Evolutionary conservation across 805 yeast species (phyloP).

Genomic region (Lipomyces yamadae): DNA sequence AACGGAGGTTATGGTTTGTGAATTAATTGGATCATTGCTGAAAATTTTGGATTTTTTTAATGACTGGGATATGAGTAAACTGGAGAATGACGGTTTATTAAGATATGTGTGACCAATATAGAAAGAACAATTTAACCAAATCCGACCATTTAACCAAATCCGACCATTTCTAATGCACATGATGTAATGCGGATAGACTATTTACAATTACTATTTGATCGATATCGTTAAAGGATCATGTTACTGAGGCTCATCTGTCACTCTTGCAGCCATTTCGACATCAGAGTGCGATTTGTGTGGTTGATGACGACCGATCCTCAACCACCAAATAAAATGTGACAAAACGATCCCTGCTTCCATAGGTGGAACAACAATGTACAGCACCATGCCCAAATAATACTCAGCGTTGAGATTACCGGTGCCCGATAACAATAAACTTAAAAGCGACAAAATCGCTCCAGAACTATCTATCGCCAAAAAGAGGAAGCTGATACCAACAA

Average conservation of each 20-base stretch:
- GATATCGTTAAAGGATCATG: neutral
- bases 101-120: neutral
- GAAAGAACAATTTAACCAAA: neutral
- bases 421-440: conserved; percentile 57
- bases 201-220: neutral
- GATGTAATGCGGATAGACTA: neutral
- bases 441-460: conserved; percentile 82
- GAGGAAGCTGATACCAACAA: conserved; percentile 84
- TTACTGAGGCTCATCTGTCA: neutral
- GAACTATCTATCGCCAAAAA: conserved; percentile 74
- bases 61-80: neutral
- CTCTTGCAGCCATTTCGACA: neutral
- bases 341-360: conserved; percentile 77
- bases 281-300: neutral
- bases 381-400: conserved; percentile 78
- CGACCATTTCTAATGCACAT: neutral
- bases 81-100: neutral
- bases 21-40: neutral
- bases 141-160: neutral
- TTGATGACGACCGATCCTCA: conserved; percentile 23
- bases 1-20: neutral
- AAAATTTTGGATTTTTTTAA: conserved; percentile 1
- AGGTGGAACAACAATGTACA: conserved; percentile 73
- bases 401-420: conserved; percentile 43
- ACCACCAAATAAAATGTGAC: conserved; percentile 53